Evolutionary conservation across 2,329 filamentous ascomycete genomes (phyloP).

Genomic region (Gliomastix tumulicola): DNA sequence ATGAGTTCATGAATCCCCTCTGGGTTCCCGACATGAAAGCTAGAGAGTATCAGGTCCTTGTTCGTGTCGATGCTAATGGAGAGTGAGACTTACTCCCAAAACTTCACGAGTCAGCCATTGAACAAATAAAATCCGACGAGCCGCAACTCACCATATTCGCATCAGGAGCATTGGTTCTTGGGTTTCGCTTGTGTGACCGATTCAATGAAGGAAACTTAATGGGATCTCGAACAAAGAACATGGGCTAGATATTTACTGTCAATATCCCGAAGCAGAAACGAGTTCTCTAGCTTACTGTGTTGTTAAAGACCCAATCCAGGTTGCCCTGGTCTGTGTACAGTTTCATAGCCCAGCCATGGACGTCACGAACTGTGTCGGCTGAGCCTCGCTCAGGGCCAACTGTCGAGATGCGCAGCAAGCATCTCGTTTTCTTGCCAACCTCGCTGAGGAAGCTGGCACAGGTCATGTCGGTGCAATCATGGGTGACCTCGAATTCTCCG

Average conservation of each 20-base stretch:
- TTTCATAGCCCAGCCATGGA: conserved; percentile 56
- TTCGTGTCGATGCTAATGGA: neutral
- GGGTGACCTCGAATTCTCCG: conserved; percentile 53
- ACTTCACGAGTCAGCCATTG: conserved; percentile 16
- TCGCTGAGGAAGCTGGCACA: conserved; percentile 44
- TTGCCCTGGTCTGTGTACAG: conserved; percentile 65
- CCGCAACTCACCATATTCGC: conserved; percentile 41
- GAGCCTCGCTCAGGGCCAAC: conserved; percentile 63
- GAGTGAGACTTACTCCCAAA: conserved; percentile 37
- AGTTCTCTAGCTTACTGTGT: conserved; percentile 45
- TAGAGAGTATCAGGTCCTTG: neutral
- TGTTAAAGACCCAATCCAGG: conserved; percentile 55
- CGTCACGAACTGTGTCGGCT: conserved; percentile 61
- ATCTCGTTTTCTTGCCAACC: conserved; percentile 45
- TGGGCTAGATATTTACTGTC: conserved; percentile 42
- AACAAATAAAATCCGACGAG: neutral
- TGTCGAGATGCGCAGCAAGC: conserved; percentile 63
- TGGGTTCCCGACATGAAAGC: conserved; percentile 28
- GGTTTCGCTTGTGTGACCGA: conserved; percentile 71
- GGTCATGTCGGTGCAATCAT: conserved; percentile 49
- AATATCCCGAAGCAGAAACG: conserved; percentile 45
- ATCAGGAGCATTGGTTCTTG: conserved; percentile 63
- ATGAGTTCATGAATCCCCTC: conserved; percentile 59
- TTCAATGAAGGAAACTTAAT: conserved; percentile 71
- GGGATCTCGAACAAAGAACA: conserved; percentile 64